Evolutionary conservation across 371 early-diverging fungal species (phyloP), one percentile per base, ranked within the genome.

Genomic region (Lichtheimia hyalospora): DNA sequence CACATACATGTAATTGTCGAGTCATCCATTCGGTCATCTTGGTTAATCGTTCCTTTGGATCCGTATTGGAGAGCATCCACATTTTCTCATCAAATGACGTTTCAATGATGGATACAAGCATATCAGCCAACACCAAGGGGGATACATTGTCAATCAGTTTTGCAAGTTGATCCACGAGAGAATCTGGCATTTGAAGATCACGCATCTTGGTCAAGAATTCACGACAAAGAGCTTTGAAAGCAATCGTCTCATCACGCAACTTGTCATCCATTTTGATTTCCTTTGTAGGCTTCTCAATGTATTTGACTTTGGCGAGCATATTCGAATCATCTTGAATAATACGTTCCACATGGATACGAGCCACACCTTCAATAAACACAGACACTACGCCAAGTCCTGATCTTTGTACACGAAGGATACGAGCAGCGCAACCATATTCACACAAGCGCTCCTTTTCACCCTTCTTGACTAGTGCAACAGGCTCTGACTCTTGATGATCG

Each of bases 101-200:
- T 56, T 92, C 92, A 55, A 92, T 86, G 52, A 89, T 87, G 51
- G 84, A 85, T 23, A 88, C 84, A 18, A 92, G 74, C 42, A 92
- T 66, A 64, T 94, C 91, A 0, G 90, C 89, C 41, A 94, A 70
- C 13, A 83, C 79, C 0, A 84, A 82, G 13, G 89, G 82, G 21
- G 84, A 66, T 1, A 82, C 79, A 28, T 80, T 83, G 46, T 89
- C 86, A 40, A 92, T 80, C 52, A 90, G 79, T 58, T 87, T 83
- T 21, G 81, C 71, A 15, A 91, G 75, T 52, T 90, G 89, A 7
- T 78, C 74, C 18, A 88, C 67, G 13, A 90, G 75, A 5, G 84
- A 74, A 8, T 86, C 78, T n/a, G 88, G 88, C 57, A 88, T 63
- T 41, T 88, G 85, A 25, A 93, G 80, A 20, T 88, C 88, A 49